Conservation (phyloP, 768 basidiomycete species). For the Mycena amicta region DNA sequence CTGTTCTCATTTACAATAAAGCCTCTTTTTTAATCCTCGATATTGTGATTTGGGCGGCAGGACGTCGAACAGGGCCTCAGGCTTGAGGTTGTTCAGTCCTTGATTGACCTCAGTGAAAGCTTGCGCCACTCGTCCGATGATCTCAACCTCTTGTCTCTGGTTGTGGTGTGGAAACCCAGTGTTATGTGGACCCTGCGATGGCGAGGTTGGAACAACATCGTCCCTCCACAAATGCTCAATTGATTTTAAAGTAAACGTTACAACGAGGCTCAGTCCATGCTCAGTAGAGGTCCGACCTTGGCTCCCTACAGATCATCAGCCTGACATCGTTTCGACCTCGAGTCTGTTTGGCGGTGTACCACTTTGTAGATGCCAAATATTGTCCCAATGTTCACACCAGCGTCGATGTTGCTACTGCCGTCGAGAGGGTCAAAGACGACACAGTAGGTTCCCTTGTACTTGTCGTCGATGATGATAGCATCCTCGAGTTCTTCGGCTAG, state of each 20-base stretch:
- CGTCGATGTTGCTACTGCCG: constrained; percentile 96
- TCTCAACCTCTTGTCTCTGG: not conserved
- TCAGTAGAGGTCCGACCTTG: not conserved
- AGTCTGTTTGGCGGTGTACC: constrained; percentile 55
- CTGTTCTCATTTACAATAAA: not conserved
- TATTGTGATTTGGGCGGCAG: not conserved
- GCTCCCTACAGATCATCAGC: not conserved
- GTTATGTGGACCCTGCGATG: not conserved
- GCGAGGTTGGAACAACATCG: not conserved
- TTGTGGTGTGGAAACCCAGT: not conserved
- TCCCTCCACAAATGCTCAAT: not conserved
- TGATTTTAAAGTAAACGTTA: not conserved
- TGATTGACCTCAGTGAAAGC: not conserved
- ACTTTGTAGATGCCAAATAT: constrained; percentile 97
- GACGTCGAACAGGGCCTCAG: not conserved
- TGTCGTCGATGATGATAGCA: constrained; percentile 86
- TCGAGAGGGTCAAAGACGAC: constrained; percentile 99
- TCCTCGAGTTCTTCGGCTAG: constrained; percentile 93
- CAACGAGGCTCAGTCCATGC: not conserved
- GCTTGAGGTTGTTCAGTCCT: not conserved
- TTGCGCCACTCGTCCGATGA: not conserved
- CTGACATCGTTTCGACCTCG: not conserved
- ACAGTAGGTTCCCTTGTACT: constrained; percentile 85
- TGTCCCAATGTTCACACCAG: constrained; percentile 96
- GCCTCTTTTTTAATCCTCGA: too few species aligned